Conservation (phyloP, 176 grass and related monocot species). For the Saccharum spontaneum region DNA sequence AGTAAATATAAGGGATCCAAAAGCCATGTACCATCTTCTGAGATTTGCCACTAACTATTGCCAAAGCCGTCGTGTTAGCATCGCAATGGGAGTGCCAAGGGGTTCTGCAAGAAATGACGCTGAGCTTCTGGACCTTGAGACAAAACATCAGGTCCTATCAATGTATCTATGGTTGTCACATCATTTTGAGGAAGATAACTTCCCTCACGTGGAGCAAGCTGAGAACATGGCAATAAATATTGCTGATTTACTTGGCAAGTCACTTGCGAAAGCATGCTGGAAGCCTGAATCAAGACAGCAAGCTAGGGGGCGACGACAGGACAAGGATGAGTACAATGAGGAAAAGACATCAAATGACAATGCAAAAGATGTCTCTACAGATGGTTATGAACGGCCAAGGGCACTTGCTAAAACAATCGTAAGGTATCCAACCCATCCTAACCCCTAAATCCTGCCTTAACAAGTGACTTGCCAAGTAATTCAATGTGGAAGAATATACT, state of each 20-base stretch:
- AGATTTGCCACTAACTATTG: conserved; percentile 82
- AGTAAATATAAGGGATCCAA: conserved; percentile 93
- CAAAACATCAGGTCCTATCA: conserved; percentile 93
- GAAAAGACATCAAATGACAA: conserved; percentile 36
- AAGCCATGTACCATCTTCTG: conserved; percentile 95
- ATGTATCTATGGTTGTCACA: conserved; percentile 92
- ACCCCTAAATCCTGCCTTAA: neutral
- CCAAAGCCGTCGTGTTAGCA: conserved; percentile 68
- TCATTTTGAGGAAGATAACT: conserved; percentile 83
- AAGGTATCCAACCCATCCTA: conserved; percentile 44
- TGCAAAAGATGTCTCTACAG: conserved; percentile 29
- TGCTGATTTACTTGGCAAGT: conserved; percentile 81
- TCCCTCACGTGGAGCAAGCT: conserved; percentile 82
- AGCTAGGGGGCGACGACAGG: conserved; percentile 31
- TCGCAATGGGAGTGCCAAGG: conserved; percentile 88
- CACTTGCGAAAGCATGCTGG: conserved; percentile 77
- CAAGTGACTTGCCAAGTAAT: conserved; percentile 17
- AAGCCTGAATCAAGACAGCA: conserved; percentile 84
- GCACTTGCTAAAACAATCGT: conserved; percentile 43
- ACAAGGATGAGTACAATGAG: conserved; percentile 6
- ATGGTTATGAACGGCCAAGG: conserved; percentile 37
- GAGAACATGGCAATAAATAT: conserved; percentile 77
- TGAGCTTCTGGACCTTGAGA: conserved; percentile 92
- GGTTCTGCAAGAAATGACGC: conserved; percentile 84
- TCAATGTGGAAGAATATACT: neutral